Percentiles rank a stretch among this genome's conserved stretches.
Conservation (phyloP, 331 rosid genomes). For the Erythrophleum ivorense region DNA sequence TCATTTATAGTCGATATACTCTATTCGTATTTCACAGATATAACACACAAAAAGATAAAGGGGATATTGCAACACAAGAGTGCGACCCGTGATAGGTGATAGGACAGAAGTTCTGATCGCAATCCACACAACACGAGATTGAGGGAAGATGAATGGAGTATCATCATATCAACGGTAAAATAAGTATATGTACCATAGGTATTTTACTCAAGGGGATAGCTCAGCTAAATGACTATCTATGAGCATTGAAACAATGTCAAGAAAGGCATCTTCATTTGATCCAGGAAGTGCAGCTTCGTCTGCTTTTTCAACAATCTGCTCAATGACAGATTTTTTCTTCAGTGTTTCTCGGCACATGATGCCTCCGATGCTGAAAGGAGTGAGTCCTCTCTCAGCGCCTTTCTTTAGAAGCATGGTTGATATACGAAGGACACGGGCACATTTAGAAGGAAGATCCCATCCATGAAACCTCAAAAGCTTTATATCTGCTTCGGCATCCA, state of each 20-base stretch:
- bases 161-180: slow-evolving; percentile 17
- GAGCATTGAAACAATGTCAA: slow-evolving; percentile 54
- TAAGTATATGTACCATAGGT: slow-evolving; percentile 5
- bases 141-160: not conserved
- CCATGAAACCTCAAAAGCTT: slow-evolving; percentile 71
- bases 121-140: slow-evolving; percentile 1
- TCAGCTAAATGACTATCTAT: slow-evolving; percentile 57
- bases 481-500: slow-evolving; percentile 68
- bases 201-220: slow-evolving; percentile 33
- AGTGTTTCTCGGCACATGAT: slow-evolving; percentile 71
- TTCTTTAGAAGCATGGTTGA: slow-evolving; percentile 78
- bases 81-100: slow-evolving; percentile 15
- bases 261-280: slow-evolving; percentile 59
- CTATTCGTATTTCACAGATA: slow-evolving; percentile 21
- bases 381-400: slow-evolving; percentile 69
- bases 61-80: slow-evolving; percentile 27
- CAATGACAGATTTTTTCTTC: slow-evolving; percentile 60
- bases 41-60: slow-evolving; percentile 7
- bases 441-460: slow-evolving; percentile 63
- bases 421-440: slow-evolving; percentile 54
- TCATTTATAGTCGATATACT: slow-evolving; percentile 34
- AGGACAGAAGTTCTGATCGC: slow-evolving; percentile 20
- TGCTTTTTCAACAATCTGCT: slow-evolving; percentile 63
- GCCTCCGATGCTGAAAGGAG: slow-evolving; percentile 72
- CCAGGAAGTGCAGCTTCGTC: slow-evolving; percentile 56